Base-by-base conservation (phyloP, 352 stramenopile species). In the Globisporangium mamillatum region DNA sequence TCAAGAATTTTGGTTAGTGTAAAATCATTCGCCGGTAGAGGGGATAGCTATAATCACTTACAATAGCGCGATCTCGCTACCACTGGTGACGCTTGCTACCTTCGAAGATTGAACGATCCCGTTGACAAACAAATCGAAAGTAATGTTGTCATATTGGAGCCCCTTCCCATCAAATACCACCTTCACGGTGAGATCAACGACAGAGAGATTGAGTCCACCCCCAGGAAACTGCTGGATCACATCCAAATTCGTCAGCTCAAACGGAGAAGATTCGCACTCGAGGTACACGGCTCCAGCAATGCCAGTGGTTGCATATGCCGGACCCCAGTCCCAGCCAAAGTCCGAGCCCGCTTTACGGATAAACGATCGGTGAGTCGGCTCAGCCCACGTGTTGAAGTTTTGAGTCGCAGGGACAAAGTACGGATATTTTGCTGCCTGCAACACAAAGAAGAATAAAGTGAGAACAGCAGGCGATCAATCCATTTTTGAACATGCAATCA, bases 271-370 rank as follows among this genome's bases (percentile, higher is more conserved):
- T 34, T 68, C 27, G 1, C 78, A 68, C 63, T 91, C 76, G 25
- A 95, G 53, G 54, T 75, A 84, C 14, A 71, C 88, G 20, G 36
- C n/a, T 1, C 81, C 84, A 25, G 82, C 73, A 63, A 95, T 89
- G 4, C 88, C 88, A 7, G 78, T 75, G 14, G 81, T 89, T 5
- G 85, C 74, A 63, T 78, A 93, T 32, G 88, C 87, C 12, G 88
- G 89, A 0, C 89, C 89, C 89, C 89, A 96, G 63, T 96, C 89
- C 89, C 89, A 96, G 3, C 89, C 89, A 75, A 95, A 96, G 67
- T 94, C 89, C 8, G 85, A 92, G 0, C 87, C 87, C 0, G 89
- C 85, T 64, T 96, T 96, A n/a, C 89, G 84, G 10, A 94, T 73
- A 69, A 95, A 96, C 1, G 79, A 84, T 2, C 89, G 88, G 29